These are phyloP conservation scores for Elongisporangium anandrum DNA, from an alignment of 352 stramenopile genomes.

Conservation along the genomic window DNA sequence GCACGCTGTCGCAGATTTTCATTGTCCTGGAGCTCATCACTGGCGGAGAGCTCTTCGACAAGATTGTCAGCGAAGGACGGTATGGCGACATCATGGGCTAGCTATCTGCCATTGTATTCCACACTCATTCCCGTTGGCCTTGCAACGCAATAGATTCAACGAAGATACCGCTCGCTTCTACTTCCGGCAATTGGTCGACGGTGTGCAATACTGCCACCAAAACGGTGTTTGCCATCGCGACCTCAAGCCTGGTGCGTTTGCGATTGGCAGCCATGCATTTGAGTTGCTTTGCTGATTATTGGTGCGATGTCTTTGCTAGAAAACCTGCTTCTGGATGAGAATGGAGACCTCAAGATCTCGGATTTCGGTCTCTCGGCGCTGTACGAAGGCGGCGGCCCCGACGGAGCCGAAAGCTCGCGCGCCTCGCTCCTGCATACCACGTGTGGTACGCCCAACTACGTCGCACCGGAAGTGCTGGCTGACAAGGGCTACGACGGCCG, in stretches of 20 bases:
- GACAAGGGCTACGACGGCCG: slow-evolving; percentile 93
- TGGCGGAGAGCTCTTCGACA: slow-evolving; percentile 92
- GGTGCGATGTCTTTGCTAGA: slow-evolving; percentile 26
- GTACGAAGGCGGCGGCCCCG: slow-evolving; percentile 78
- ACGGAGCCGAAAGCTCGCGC: slow-evolving; percentile 80
- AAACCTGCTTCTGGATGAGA: slow-evolving; percentile 95
- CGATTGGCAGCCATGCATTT: not conserved
- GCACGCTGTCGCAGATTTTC: slow-evolving; percentile 88
- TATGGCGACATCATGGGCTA: slow-evolving; percentile 13
- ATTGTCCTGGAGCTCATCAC: slow-evolving; percentile 91
- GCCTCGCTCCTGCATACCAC: slow-evolving; percentile 93
- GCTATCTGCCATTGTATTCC: slow-evolving; percentile 8
- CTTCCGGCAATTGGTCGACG: slow-evolving; percentile 97
- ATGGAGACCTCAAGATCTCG: slow-evolving; percentile 98
- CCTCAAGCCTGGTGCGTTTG: slow-evolving; percentile 87
- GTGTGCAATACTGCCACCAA: slow-evolving; percentile 96
- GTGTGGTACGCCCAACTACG: slow-evolving; percentile 97
- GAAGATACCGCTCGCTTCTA: slow-evolving; percentile 97
- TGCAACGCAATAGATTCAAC: slow-evolving; percentile 64
- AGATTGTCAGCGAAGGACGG: slow-evolving; percentile 94
- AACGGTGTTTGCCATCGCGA: slow-evolving; percentile 97
- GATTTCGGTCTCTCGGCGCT: slow-evolving; percentile 98
- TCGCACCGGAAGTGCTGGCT: slow-evolving; percentile 91
- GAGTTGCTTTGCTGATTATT: not conserved
- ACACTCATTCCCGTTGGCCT: slow-evolving; percentile 4